Evolutionary conservation across 2,329 filamentous ascomycete species (phyloP).

Genomic region (Ceratocystis harringtonii): DNA sequence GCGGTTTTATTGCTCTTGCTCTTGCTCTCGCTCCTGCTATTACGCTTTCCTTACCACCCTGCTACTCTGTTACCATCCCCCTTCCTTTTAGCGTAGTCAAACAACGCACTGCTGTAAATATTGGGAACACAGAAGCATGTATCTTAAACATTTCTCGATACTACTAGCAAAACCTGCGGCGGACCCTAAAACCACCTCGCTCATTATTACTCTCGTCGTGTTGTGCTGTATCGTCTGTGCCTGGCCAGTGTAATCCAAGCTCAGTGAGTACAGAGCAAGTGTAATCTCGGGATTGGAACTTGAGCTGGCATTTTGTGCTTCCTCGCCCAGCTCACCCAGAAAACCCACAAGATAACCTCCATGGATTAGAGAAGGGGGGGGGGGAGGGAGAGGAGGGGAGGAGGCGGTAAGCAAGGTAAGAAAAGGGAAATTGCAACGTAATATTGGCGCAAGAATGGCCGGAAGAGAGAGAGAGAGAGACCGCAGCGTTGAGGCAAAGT

Average conservation of each 20-base stretch:
- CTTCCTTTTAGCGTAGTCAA: background rate
- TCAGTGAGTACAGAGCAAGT: background rate
- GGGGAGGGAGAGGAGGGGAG: background rate
- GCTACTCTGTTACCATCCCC: background rate
- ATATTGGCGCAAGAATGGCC: background rate
- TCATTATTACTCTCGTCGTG: background rate
- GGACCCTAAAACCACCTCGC: background rate
- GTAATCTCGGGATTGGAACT: background rate
- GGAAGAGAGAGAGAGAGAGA: background rate
- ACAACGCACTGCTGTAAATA: conserved; percentile 14
- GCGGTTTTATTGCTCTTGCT: background rate
- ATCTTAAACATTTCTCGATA: conserved; percentile 14
- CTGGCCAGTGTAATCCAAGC: background rate
- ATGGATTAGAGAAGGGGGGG: background rate
- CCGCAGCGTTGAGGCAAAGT: background rate
- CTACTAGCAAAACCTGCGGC: background rate
- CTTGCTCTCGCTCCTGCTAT: no score
- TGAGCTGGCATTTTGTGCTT: background rate
- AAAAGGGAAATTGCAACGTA: background rate
- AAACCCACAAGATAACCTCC: background rate
- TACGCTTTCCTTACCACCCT: background rate
- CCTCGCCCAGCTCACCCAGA: background rate
- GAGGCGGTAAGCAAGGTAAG: no score
- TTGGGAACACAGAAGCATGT: conserved; percentile 15
- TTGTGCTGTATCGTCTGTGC: background rate